These are phyloP conservation scores for Hordeum marinum DNA, from an alignment of 176 grass and related monocot genomes.

Conservation along the genomic window DNA sequence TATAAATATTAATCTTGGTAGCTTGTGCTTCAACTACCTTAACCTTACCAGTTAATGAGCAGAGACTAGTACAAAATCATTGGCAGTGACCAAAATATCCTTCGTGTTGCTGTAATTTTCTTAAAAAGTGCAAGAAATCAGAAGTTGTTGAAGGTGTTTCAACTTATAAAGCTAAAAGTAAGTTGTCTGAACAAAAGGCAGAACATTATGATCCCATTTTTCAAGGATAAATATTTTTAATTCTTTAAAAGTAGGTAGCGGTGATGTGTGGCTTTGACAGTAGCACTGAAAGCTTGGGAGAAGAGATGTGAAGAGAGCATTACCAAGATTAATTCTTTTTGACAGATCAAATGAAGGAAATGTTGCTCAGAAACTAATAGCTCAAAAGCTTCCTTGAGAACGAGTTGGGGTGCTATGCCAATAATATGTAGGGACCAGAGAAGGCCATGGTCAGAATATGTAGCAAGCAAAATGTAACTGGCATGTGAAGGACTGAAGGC, in stretches of 20 bases:
- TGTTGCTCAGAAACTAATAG: background rate
- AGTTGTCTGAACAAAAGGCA: background rate
- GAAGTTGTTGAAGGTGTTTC: background rate
- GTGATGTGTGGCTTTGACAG: background rate
- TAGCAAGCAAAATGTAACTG: background rate
- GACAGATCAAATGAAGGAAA: constrained; percentile 8
- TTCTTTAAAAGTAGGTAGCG: background rate
- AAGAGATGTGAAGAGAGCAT: background rate
- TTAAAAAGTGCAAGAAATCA: background rate
- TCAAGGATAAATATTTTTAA: background rate
- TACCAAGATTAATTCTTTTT: constrained; percentile 1
- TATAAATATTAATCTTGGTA: constrained; percentile 31
- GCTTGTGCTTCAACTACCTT: constrained; percentile 8
- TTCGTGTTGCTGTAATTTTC: background rate
- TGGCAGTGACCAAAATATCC: background rate
- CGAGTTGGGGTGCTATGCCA: background rate
- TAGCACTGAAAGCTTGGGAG: background rate
- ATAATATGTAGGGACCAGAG: background rate
- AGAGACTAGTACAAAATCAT: background rate
- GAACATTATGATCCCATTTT: background rate
- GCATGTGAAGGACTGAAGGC: background rate
- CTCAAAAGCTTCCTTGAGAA: background rate
- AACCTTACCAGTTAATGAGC: background rate
- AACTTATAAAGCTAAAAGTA: background rate
- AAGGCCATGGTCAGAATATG: background rate